phyloP scores from a whole-genome alignment of 73 alveolate species.

The Halteria grandinella region DNA sequence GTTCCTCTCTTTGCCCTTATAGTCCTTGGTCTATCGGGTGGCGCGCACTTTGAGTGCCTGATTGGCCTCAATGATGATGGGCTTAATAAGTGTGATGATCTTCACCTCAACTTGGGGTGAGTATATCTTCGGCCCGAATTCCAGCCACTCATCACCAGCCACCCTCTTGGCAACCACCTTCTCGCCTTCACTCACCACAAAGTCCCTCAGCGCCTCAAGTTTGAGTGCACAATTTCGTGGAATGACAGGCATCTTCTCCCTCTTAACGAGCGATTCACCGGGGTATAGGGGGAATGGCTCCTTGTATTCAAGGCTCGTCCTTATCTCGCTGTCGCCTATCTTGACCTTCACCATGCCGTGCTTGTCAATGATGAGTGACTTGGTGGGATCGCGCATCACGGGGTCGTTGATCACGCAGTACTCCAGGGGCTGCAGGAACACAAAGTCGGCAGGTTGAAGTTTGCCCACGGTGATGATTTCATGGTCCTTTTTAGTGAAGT shows the following conservation, averaged over 20 bases:
- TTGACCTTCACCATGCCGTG: slow-evolving; percentile 79
- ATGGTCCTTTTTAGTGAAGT: slow-evolving; percentile 63
- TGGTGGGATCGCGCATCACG: slow-evolving; percentile 69
- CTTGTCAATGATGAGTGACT: slow-evolving; percentile 66
- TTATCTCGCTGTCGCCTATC: slow-evolving; percentile 86
- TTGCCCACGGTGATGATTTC: slow-evolving; percentile 73
- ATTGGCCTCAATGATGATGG: slow-evolving; percentile 52
- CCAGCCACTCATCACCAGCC: slow-evolving; percentile 85
- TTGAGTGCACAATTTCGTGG: slow-evolving; percentile 72
- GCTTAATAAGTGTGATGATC: slow-evolving; percentile 43
- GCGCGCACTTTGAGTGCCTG: slow-evolving; percentile 75
- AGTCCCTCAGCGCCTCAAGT: slow-evolving; percentile 79
- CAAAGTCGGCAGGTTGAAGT: slow-evolving; percentile 70
- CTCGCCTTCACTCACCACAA: slow-evolving; percentile 69
- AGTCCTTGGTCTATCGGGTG: slow-evolving; percentile 54
- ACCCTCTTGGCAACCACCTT: too few species aligned
- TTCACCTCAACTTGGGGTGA: slow-evolving; percentile 83
- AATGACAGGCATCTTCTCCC: slow-evolving; percentile 68
- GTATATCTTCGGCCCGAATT: slow-evolving; percentile 80
- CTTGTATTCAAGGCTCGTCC: slow-evolving; percentile 70
- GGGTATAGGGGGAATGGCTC: slow-evolving; percentile 91
- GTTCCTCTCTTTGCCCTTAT: slow-evolving; percentile 53
- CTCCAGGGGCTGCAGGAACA: slow-evolving; percentile 66
- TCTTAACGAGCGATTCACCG: slow-evolving; percentile 68
- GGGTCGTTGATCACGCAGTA: slow-evolving; percentile 81